Evolutionary conservation across 176 grass and related monocot species (phyloP).

Genomic region (Paspalum notatum): DNA sequence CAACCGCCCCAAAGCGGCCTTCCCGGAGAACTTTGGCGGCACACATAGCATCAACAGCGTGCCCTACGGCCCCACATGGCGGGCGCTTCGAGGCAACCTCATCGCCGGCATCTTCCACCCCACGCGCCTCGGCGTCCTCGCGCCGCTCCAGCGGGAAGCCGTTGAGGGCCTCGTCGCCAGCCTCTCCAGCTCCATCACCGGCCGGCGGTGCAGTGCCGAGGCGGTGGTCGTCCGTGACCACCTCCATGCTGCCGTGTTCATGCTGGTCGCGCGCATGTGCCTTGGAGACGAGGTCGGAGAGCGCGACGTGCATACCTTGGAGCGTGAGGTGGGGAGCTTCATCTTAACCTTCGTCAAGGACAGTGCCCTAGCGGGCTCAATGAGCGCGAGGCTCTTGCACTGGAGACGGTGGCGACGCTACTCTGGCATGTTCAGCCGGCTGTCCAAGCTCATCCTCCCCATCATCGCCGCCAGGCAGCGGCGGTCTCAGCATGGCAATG

Average conservation of each 20-base stretch:
- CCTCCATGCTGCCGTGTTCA: no score
- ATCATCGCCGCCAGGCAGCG: not conserved
- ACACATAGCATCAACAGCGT: not conserved
- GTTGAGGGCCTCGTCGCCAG: not conserved
- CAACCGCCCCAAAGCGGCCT: rapidly evolving
- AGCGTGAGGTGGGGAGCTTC: not conserved
- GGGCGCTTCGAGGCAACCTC: not conserved
- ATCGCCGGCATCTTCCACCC: not conserved
- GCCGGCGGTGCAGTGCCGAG: not conserved
- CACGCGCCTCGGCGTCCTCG: not conserved
- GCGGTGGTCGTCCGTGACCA: not conserved
- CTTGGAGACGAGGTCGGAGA: no score
- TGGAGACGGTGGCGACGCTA: not conserved
- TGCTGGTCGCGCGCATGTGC: no score
- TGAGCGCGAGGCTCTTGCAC: not conserved
- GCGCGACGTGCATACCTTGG: not conserved
- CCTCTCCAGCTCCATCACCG: not conserved
- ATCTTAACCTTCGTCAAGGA: not conserved
- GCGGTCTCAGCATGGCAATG: not conserved
- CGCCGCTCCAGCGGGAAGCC: not conserved
- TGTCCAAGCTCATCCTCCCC: not conserved
- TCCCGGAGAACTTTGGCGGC: not conserved
- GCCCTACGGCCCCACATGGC: not conserved
- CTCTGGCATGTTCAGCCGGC: not conserved
- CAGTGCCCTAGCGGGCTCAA: not conserved